These are phyloP conservation scores for Rheum nobile DNA, from an alignment of 148 eudicot genomes.

Conservation along the genomic window DNA sequence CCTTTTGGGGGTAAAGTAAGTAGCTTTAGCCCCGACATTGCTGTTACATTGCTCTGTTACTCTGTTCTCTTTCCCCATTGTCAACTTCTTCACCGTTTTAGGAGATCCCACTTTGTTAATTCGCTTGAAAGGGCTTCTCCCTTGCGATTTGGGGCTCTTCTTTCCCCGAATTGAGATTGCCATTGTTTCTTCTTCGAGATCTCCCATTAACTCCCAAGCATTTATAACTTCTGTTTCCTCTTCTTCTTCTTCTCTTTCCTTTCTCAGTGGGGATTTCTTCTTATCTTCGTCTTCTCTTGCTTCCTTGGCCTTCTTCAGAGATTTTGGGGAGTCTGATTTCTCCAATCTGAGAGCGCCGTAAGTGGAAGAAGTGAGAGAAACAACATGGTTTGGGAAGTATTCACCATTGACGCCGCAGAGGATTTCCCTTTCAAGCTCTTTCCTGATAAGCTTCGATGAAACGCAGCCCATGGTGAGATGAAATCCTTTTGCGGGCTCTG, in stretches of 20 bases:
- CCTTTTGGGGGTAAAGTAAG: background rate
- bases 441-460: conserved; percentile 47
- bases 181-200: conserved; percentile 47
- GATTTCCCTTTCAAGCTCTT: conserved; percentile 28
- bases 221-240: conserved; percentile 60
- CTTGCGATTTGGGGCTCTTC: conserved; percentile 26
- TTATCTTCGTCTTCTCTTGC: background rate
- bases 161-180: conserved; percentile 17
- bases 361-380: conserved; percentile 79
- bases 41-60: background rate
- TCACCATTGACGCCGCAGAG: conserved; percentile 19
- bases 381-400: conserved; percentile 37
- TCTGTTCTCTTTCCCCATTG: conserved; percentile 5
- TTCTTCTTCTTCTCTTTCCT: background rate
- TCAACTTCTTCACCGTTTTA: background rate
- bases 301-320: background rate
- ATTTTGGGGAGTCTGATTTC: conserved; percentile 5
- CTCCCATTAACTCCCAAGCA: conserved; percentile 84
- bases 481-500: background rate
- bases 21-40: background rate
- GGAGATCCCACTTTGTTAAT: background rate
- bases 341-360: conserved; percentile 70
- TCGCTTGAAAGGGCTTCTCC: conserved; percentile 7
- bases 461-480: conserved; percentile 63
- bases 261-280: background rate